Percentiles rank a stretch among this genome's conserved stretches.
Conservation (phyloP, 768 basidiomycete genomes). For the Boletus tomentosulus region DNA sequence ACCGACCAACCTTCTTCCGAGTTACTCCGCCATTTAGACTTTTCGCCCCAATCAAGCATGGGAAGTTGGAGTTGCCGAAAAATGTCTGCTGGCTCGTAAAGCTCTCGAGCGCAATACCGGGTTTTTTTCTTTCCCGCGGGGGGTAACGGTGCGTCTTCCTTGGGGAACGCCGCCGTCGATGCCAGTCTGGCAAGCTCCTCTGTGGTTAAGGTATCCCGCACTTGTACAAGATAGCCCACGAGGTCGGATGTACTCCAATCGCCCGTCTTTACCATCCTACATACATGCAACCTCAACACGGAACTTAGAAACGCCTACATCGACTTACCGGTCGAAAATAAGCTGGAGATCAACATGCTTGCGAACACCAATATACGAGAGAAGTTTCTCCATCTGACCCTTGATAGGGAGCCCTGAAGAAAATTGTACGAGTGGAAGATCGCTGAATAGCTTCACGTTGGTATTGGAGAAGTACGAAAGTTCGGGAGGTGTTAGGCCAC, state of each 20-base stretch:
- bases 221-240: slow-evolving; percentile 81
- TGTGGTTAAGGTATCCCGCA: slow-evolving; percentile 57
- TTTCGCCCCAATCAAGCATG: slow-evolving; percentile 80
- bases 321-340: slow-evolving; percentile 75
- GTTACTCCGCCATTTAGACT: slow-evolving; percentile 70
- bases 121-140: slow-evolving; percentile 33
- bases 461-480: slow-evolving; percentile 84
- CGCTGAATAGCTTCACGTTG: slow-evolving; percentile 71
- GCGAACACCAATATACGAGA: slow-evolving; percentile 75
- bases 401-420: slow-evolving; percentile 63
- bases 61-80: slow-evolving; percentile 75
- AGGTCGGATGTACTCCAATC: slow-evolving; percentile 87
- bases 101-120: slow-evolving; percentile 61
- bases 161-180: slow-evolving; percentile 72
- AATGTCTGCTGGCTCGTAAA: slow-evolving; percentile 80
- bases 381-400: slow-evolving; percentile 64
- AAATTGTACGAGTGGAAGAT: slow-evolving; percentile 75
- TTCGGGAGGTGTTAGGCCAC: slow-evolving; percentile 65
- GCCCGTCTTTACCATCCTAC: slow-evolving; percentile 83
- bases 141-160: slow-evolving; percentile 36
- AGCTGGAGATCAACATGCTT: slow-evolving; percentile 91
- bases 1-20: slow-evolving; percentile 81
- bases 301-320: not conserved
- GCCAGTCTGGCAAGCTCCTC: slow-evolving; percentile 54
- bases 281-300: not conserved